A percentile compares a stretch with the other conserved stretches of the same genome.
These are phyloP conservation scores for Lupinus albus DNA, from an alignment of 306 rosid species.

Conservation along the genomic window DNA sequence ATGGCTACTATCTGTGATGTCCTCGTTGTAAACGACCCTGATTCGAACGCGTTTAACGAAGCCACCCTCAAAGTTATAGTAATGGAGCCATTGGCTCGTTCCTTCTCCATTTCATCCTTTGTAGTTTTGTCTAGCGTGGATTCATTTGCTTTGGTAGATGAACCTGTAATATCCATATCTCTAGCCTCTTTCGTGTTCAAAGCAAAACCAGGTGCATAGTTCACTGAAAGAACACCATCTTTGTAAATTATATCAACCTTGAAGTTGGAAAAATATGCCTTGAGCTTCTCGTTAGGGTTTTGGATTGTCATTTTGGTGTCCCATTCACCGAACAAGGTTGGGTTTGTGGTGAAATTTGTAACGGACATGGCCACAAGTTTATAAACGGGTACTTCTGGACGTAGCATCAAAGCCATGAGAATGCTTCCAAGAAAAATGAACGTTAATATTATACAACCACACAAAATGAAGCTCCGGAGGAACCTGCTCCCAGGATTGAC, in stretches of 20 bases:
- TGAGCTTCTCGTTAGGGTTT: constrained; percentile 43
- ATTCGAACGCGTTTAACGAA: background rate
- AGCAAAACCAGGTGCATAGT: background rate
- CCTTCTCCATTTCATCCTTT: constrained; percentile 22
- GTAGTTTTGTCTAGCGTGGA: background rate
- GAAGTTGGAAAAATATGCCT: background rate
- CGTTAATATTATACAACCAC: background rate
- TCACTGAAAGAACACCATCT: background rate
- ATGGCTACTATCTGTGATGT: background rate
- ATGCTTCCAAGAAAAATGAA: constrained; percentile 23
- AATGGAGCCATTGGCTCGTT: background rate
- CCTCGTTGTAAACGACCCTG: background rate
- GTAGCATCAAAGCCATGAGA: constrained; percentile 21
- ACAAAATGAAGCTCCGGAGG: no score
- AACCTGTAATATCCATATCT: background rate
- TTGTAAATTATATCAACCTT: constrained; percentile 5
- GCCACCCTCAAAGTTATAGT: background rate
- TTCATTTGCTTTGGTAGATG: background rate
- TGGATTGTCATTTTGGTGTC: constrained; percentile 7
- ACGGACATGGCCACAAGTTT: constrained; percentile 42
- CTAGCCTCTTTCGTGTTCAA: background rate
- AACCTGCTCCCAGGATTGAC: background rate
- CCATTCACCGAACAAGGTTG: constrained; percentile 41
- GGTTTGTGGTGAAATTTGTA: constrained; percentile 30
- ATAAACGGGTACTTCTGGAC: constrained; percentile 40